Percentiles rank a stretch among this genome's conserved stretches.
Conservation (phyloP, 345 rosid genomes). For the Syzygium jambos region DNA sequence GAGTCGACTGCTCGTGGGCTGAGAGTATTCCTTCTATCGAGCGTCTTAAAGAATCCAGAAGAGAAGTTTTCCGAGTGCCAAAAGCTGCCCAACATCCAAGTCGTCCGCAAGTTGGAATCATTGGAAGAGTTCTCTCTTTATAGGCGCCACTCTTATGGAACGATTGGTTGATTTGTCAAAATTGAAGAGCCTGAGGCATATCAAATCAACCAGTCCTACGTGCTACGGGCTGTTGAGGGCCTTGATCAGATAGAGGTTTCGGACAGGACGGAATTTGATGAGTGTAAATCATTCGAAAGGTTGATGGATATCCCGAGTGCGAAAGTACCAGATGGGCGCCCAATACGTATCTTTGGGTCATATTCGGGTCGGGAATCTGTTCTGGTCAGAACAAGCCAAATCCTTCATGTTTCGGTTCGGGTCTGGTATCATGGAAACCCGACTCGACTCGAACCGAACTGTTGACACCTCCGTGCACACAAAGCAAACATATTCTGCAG, state of each 20-base stretch:
- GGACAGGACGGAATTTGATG: background rate
- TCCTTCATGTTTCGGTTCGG: background rate
- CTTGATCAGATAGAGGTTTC: background rate
- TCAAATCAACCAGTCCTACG: background rate
- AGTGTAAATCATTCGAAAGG: background rate
- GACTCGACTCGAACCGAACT: background rate
- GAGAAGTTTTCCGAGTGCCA: too few species aligned
- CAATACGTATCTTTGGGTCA: background rate
- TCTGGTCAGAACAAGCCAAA: background rate
- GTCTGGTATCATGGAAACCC: background rate
- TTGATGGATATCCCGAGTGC: background rate
- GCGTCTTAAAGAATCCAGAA: too few species aligned
- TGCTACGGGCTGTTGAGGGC: background rate
- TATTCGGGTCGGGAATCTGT: background rate
- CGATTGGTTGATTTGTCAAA: too few species aligned
- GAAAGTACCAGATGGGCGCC: background rate
- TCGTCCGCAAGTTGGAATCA: too few species aligned
- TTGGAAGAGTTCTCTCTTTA: too few species aligned
- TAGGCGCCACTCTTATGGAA: too few species aligned
- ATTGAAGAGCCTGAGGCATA: background rate
- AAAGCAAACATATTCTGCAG: too few species aligned
- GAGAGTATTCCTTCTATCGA: too few species aligned
- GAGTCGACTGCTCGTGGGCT: too few species aligned
- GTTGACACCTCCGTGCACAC: background rate
- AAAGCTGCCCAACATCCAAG: too few species aligned